Base-by-base conservation (phyloP, 2,329 filamentous ascomycete genomes). In the Karstenula rhodostoma region DNA sequence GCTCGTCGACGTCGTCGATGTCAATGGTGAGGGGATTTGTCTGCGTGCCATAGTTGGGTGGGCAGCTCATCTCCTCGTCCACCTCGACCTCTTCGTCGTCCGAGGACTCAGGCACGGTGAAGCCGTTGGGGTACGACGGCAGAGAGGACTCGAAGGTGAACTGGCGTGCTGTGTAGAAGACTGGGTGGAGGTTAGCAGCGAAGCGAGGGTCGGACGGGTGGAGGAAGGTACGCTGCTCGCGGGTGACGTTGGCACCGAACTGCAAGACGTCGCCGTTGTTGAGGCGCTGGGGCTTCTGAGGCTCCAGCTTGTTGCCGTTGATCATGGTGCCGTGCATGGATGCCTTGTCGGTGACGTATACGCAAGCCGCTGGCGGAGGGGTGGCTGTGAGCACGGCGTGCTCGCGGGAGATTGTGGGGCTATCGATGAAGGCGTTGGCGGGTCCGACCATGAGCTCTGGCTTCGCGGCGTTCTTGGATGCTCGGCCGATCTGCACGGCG, bases 361-460 rank as follows among this genome's bases (percentile, higher is more conserved):
- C 74, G 9, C 60, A 61, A 27, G 72, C 67, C 12, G 51, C 40
- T 29, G 68, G 66, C 35, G 55, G 53, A 56, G 32, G 49, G 12
- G 62, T 50, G 44, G 66, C 66, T 2, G 69, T 73, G 40, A 81
- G 65, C 55, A 84, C 77, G 17, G 90, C 90, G 76, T 93, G 90
- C 12, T 86, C 74, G 47, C 90, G 83, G 25, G 89, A 92, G 82
- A 93, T 89, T 37, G 92, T 89, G 0, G 89, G 86, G 58, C 86
- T 90, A 65, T 91, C 86, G 60, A 92, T 90, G 83, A 83, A 91
- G 17, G 83, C 86, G 74, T 92, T 93, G 65, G 84, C 75, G 5
- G 67, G 40, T 61, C 77, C 72, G 67, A 81, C 73, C 56, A 76
- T 71, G 43, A 80, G 76, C 43, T 77, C 82, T 64, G 72, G 69